Percentiles rank a stretch among this genome's conserved stretches.
Conservation (phyloP, 345 rosid species). For the Camelina sativa region DNA sequence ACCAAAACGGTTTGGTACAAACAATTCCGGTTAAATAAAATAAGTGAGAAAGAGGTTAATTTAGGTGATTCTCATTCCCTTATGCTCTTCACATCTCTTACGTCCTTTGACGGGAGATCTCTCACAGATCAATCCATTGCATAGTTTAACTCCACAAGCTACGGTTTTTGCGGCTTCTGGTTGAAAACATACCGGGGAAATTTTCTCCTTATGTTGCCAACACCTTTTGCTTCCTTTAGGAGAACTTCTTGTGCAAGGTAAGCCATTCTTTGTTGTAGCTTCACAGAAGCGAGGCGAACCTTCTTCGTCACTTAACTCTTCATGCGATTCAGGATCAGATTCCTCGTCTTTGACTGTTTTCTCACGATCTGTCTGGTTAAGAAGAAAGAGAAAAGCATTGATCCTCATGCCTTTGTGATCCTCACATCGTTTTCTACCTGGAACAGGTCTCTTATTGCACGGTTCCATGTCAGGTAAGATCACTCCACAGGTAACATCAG, state of each 20-base stretch:
- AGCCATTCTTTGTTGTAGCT: slow-evolving; percentile 54
- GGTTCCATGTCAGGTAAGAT: slow-evolving; percentile 52
- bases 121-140: slow-evolving; percentile 37
- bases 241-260: slow-evolving; percentile 52
- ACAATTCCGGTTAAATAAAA: slow-evolving; percentile 1
- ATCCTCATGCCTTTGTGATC: slow-evolving; percentile 73
- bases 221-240: slow-evolving; percentile 54
- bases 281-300: slow-evolving; percentile 48
- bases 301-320: neutral
- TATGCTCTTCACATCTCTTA: slow-evolving; percentile 44
- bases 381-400: slow-evolving; percentile 41
- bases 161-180: neutral
- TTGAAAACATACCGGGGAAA: neutral
- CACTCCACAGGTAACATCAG: slow-evolving; percentile 53
- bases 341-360: slow-evolving; percentile 31
- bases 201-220: slow-evolving; percentile 62
- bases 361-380: slow-evolving; percentile 32
- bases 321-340: neutral
- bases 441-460: slow-evolving; percentile 52
- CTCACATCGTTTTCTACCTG: slow-evolving; percentile 67
- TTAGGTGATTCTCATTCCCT: slow-evolving; percentile 46
- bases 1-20: slow-evolving; percentile 17
- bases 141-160: slow-evolving; percentile 42
- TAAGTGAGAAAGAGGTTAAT: neutral
- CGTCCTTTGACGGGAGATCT: slow-evolving; percentile 44